Evolutionary conservation across 129 eudicot species (phyloP).

Genomic region (Saussurea involucrata): DNA sequence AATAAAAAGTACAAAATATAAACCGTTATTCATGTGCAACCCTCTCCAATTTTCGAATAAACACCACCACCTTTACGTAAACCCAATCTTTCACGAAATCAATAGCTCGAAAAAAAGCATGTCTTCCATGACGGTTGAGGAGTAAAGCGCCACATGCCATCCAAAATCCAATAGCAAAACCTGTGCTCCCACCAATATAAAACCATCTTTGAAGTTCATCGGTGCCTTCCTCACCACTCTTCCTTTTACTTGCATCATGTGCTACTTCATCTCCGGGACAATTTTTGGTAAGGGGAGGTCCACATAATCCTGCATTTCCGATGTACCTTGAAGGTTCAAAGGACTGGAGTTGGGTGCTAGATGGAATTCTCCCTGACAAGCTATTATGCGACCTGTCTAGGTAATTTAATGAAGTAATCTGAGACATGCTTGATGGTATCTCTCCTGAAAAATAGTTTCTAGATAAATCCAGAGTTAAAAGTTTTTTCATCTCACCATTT

Average conservation of each 20-base stretch:
- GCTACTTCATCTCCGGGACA: slow-evolving; percentile 16
- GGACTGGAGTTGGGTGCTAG: slow-evolving; percentile 7
- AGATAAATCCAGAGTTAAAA: background rate
- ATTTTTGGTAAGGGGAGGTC: background rate
- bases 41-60: no score
- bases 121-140: background rate
- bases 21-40: no score
- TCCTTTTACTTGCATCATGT: background rate
- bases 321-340: background rate
- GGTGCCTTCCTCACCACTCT: background rate
- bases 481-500: background rate
- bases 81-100: no score
- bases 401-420: background rate
- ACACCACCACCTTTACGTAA: no score
- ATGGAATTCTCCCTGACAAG: background rate
- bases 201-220: background rate
- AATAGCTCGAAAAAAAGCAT: background rate
- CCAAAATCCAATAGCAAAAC: background rate
- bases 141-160: no score
- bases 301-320: background rate
- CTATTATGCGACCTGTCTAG: background rate
- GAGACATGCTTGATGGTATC: background rate
- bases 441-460: background rate
- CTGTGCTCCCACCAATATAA: background rate
- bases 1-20: no score